These are phyloP conservation scores for Pythium plurisporium DNA, from an alignment of 352 stramenopile genomes.

Conservation along the genomic window DNA sequence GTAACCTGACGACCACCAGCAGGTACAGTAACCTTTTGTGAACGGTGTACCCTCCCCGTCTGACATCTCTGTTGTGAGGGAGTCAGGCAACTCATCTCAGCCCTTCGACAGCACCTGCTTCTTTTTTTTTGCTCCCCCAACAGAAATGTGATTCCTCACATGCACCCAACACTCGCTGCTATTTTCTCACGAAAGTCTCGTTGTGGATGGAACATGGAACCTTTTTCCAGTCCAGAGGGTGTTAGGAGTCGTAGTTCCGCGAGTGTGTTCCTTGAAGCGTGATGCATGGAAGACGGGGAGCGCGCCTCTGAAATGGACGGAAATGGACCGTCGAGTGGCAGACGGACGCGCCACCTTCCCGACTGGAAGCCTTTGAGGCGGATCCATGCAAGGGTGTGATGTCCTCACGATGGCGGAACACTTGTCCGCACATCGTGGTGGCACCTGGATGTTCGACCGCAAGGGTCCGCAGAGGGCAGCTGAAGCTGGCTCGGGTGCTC, in stretches of 20 bases:
- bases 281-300: neutral
- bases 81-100: neutral
- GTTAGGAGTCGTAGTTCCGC: neutral
- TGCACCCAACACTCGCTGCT: neutral
- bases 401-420: conserved; percentile 1
- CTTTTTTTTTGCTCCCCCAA: neutral
- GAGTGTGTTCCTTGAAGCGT: conserved; percentile 6
- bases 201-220: no score
- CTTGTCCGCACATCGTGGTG: conserved; percentile 8
- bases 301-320: no score
- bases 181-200: neutral
- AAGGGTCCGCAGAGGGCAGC: no score
- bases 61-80: no score
- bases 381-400: no score
- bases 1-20: no score
- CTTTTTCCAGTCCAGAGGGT: neutral
- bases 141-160: neutral
- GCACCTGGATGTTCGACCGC: neutral
- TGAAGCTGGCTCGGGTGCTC: conserved; percentile 1
- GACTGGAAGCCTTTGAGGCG: no score
- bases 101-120: neutral
- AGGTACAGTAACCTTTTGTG: no score
- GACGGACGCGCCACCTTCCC: no score
- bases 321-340: no score
- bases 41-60: no score